A percentile compares a stretch with the other conserved stretches of the same genome.
Evolutionary conservation across 371 early-diverging fungal genomes (phyloP).

Genomic region (Mucor mucedo): DNA sequence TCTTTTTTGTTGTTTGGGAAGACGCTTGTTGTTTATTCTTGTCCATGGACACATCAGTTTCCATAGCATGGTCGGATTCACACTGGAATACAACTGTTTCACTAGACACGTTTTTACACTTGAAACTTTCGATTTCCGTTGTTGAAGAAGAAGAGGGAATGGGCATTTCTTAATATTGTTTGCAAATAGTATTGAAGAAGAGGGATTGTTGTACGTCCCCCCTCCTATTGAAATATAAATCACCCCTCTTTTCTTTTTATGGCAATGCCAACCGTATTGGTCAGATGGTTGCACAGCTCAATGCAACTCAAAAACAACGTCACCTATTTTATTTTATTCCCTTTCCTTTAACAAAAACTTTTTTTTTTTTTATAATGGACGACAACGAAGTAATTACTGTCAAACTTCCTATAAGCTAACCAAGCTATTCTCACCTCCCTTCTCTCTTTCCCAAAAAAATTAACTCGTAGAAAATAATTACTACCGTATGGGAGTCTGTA

Average conservation of each 20-base stretch:
- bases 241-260: conserved; percentile 1
- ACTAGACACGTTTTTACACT: neutral
- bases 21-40: neutral
- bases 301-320: neutral
- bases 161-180: conserved; percentile 6
- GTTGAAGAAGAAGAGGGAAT: conserved; percentile 14
- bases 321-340: neutral
- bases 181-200: neutral
- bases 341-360: neutral
- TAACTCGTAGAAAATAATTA: conserved; percentile 11
- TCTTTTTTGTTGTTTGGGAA: conserved; percentile 4
- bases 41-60: conserved; percentile 5
- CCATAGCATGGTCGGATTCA: conserved; percentile 11
- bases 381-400: neutral
- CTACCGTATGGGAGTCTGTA: conserved; percentile 24
- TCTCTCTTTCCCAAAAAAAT: neutral
- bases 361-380: neutral
- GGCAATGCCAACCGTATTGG: neutral
- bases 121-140: neutral
- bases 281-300: neutral
- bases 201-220: neutral
- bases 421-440: no score
- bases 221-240: neutral
- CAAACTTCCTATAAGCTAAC: no score
- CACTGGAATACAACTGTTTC: neutral